Conservation (phyloP, 2,329 filamentous ascomycete genomes). For the Talaromyces atroroseus region DNA sequence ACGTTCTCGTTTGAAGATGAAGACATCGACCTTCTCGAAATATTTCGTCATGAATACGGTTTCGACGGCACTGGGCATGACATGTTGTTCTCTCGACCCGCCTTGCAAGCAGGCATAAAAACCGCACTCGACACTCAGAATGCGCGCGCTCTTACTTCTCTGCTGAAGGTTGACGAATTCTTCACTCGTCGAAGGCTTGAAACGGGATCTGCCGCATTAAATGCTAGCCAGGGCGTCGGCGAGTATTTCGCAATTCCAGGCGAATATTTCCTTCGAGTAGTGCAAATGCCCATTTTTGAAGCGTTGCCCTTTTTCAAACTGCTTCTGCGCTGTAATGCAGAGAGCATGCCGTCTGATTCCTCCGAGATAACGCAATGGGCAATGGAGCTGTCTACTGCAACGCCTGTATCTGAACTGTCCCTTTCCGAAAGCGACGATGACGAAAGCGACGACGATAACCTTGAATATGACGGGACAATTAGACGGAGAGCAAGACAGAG, state of each 20-base stretch:
- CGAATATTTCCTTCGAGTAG: conserved; percentile 31
- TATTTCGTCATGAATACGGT: conserved; percentile 29
- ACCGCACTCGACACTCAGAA: conserved; percentile 34
- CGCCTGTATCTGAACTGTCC: neutral
- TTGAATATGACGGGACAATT: neutral
- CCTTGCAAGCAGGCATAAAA: conserved; percentile 36
- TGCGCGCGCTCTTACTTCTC: conserved; percentile 23
- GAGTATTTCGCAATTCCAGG: conserved; percentile 25
- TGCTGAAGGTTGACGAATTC: conserved; percentile 37
- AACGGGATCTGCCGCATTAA: conserved; percentile 1
- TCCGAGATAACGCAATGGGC: conserved; percentile 34
- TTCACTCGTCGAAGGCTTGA: conserved; percentile 15
- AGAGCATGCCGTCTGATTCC: conserved; percentile 33
- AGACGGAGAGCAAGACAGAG: neutral
- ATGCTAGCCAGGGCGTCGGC: neutral
- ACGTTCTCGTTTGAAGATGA: conserved; percentile 24
- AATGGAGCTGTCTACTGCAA: conserved; percentile 18
- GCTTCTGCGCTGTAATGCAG: conserved; percentile 33
- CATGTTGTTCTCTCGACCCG: conserved; percentile 25
- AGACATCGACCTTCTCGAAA: conserved; percentile 30
- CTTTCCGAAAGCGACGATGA: neutral
- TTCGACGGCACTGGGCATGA: conserved; percentile 17
- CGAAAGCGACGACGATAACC: neutral
- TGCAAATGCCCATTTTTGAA: conserved; percentile 21
- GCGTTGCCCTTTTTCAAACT: conserved; percentile 24